Conservation (phyloP, 352 stramenopile species). For the Phytophthora brassicae region DNA sequence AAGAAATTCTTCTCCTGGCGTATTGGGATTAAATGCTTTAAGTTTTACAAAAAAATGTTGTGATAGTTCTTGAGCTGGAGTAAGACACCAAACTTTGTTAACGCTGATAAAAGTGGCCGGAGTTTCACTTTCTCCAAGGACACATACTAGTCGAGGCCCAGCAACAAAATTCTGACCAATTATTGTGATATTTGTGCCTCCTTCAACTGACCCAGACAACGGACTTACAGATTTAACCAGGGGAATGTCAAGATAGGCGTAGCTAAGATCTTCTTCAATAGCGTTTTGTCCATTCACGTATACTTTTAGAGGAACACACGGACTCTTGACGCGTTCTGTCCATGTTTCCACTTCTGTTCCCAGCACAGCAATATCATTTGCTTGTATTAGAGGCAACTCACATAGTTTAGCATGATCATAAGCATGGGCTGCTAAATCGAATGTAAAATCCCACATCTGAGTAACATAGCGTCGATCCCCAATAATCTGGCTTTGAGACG, state of each 20-base stretch:
- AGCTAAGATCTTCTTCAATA: constrained; percentile 17
- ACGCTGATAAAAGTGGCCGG: constrained; percentile 32
- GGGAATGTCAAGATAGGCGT: constrained; percentile 26
- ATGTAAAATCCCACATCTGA: neutral
- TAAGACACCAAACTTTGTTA: constrained; percentile 28
- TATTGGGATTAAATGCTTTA: constrained; percentile 17
- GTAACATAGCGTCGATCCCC: neutral
- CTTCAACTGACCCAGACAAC: constrained; percentile 25
- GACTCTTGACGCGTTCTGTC: constrained; percentile 14
- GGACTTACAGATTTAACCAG: constrained; percentile 30
- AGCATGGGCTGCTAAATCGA: neutral
- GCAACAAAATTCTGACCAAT: constrained; percentile 36
- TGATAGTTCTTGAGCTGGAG: constrained; percentile 25
- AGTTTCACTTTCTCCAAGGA: constrained; percentile 39
- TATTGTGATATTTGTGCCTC: constrained; percentile 43
- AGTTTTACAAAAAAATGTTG: constrained; percentile 36
- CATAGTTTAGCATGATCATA: neutral
- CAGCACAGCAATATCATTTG: constrained; percentile 17
- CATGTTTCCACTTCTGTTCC: constrained; percentile 29
- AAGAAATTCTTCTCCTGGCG: constrained; percentile 22
- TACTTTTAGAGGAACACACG: constrained; percentile 28
- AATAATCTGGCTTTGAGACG: neutral
- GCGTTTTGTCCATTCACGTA: constrained; percentile 33
- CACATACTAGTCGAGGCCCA: constrained; percentile 34
- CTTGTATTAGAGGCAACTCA: neutral